A percentile compares a stretch with the other conserved stretches of the same genome.
Evolutionary conservation across 2,329 filamentous ascomycete genomes (phyloP).

Genomic region (Fusarium dlaminii): DNA sequence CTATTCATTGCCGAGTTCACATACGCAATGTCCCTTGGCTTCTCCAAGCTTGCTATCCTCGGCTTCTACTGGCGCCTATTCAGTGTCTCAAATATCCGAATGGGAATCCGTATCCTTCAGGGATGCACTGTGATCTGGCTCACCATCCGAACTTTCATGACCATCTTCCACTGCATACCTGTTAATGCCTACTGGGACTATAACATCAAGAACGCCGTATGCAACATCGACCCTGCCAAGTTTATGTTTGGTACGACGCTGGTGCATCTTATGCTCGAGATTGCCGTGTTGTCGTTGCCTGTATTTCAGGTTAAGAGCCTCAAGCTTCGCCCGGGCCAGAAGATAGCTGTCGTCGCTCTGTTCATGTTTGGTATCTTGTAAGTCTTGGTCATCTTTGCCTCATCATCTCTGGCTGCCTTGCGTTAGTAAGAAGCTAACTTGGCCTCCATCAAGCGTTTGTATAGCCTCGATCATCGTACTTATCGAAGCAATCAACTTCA

Average conservation of each 20-base stretch:
- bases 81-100: conserved; percentile 21
- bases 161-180: conserved; percentile 27
- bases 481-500: conserved; percentile 17
- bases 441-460: conserved; percentile 7
- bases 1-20: conserved; percentile 26
- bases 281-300: conserved; percentile 25
- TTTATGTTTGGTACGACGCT: conserved; percentile 33
- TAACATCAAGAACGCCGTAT: conserved; percentile 25
- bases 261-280: conserved; percentile 24
- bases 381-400: neutral
- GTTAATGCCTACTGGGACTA: conserved; percentile 27
- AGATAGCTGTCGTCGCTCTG: conserved; percentile 27
- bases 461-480: conserved; percentile 19
- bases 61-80: conserved; percentile 30
- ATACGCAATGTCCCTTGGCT: conserved; percentile 26
- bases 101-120: conserved; percentile 26
- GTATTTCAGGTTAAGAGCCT: conserved; percentile 29
- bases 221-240: conserved; percentile 22
- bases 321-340: conserved; percentile 19
- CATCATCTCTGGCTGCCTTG: too few relatives aligned
- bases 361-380: conserved; percentile 37
- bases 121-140: conserved; percentile 27
- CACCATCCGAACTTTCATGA: conserved; percentile 31
- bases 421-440: neutral
- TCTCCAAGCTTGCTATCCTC: conserved; percentile 29